Base-by-base conservation (phyloP, 495 filamentous ascomycete species). In the Platismatia glauca region DNA sequence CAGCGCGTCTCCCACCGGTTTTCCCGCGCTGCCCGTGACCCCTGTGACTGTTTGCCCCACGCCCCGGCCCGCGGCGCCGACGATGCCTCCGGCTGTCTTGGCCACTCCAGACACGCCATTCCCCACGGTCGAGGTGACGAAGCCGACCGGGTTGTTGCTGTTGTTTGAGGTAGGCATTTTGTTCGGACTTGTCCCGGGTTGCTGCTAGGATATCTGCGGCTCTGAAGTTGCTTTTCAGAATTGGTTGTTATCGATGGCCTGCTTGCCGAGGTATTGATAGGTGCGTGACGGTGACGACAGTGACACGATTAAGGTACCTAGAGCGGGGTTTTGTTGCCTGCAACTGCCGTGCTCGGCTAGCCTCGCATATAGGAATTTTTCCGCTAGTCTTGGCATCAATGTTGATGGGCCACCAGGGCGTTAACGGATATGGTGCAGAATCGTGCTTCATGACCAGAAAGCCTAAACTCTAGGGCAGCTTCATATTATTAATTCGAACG, bases 81-180 rank as follows among this genome's bases (percentile, higher is more conserved):
- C 79, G 1, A 90, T 79, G 41, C 83, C 84, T 34, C 88, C 88
- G 9, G 84, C 82, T 2, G 87, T 90, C 62, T 85, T 84, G 4
- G 84, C 80, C 31, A 81, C 68, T 16, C 78, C 84, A 7, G 85
- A 85, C 18, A 89, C 80, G 1, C 84, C 83, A 70, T 83, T 83
- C 53, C 86, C 87, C 12, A 72, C 75, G 68, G 78, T 80, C 6
- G 77, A 79, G 18, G 78, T 81, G 46, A 77, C 76, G 65, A 77
- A 78, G 62, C 76, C 77, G 62, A 77, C 68, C 48, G 76, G 65
- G 58, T 67, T 67, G 50, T 58, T 59, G 20, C 15, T 53, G 39
- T 60, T 50, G 34, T 64, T 67, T 46, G 58, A 59, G 33, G 61
- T 48, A 31, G 65, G 61, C 65, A 67, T 67, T 33, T 31, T 55